These are phyloP conservation scores for Euphorbia lathyris DNA, from an alignment of 345 rosid genomes.

Conservation along the genomic window DNA sequence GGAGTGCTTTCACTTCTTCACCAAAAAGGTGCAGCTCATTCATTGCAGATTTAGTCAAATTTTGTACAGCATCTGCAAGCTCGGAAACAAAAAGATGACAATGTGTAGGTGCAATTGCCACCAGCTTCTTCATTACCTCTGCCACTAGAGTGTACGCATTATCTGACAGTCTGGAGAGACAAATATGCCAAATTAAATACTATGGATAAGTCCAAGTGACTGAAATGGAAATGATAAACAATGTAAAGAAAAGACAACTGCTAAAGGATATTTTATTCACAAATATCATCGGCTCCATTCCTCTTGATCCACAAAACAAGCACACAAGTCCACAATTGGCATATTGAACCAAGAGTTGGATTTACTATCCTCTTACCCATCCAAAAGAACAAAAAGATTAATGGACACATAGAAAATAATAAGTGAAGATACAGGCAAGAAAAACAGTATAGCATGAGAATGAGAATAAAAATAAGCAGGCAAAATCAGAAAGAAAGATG, in stretches of 20 bases:
- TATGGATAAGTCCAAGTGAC: background rate
- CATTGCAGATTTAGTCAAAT: slow-evolving; percentile 71
- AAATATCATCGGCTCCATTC: background rate
- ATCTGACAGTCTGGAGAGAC: slow-evolving; percentile 76
- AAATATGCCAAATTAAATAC: slow-evolving; percentile 16
- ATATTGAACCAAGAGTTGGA: background rate
- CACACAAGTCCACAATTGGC: background rate
- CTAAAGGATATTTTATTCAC: background rate
- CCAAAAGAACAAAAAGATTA: background rate
- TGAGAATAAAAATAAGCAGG: background rate
- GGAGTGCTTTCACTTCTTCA: slow-evolving; percentile 76
- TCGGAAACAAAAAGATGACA: slow-evolving; percentile 76
- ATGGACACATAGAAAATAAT: background rate
- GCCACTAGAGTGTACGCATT: slow-evolving; percentile 81
- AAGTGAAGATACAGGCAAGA: background rate
- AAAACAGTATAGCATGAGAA: background rate
- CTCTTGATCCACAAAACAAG: background rate
- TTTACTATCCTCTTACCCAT: background rate
- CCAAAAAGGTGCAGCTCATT: slow-evolving; percentile 74
- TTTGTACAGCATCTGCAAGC: slow-evolving; percentile 70
- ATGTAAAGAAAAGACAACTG: background rate
- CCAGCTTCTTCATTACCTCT: slow-evolving; percentile 87
- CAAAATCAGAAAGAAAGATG: background rate
- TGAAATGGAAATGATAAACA: background rate
- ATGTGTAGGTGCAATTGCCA: slow-evolving; percentile 73